Evolutionary conservation across 1,284 basidiomycete species (phyloP), one percentile per base, ranked within the genome.

Genomic region (Athelia sp.): DNA sequence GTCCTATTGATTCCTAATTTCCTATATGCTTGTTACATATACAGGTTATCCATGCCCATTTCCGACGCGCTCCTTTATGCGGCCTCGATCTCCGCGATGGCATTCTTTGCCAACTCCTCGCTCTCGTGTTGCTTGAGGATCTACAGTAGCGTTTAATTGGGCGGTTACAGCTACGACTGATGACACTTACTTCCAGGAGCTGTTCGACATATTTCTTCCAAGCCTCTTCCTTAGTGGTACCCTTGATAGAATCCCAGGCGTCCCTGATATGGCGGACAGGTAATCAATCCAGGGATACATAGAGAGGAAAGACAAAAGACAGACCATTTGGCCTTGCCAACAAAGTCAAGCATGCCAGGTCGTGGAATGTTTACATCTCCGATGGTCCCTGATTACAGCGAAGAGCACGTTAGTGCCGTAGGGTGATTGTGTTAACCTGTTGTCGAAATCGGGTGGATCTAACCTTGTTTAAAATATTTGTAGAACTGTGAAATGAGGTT

Each of bases 391-490:
- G 60, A 46, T 18, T 11, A 31, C 18, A 52, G 31, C 36, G 8
- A 18, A 6, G 43, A 45, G 19, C 22, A 4, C 9, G 43, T 23
- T n/a, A 29, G 23, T 11, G 22, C 18, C 17, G 22, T 6, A 19
- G 6, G 4, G 4, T 6, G 23, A 9, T 45, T 45, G n/a, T 45
- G 15, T 4, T 45, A 22, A n/a, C 8, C n/a, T 10, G 36, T n/a
- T 15, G 10, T 40, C n/a, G 36, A 22, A 40, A 22, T 18, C 36
- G n/a, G 36, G n/a, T 22, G 10, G 36, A 52, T 52, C 64, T 34
- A 50, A 87, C 89, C 89, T 76, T 95, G 93, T 78, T 97, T 98
- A 79, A 78, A 97, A 66, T 87, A 82, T 61, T 79, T 81, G 78
- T 98, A 97, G 76, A 96, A 96, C 93, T 96, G 62, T 42, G 51